Evolutionary conservation across 768 basidiomycete species (phyloP).

Genomic region (Guyanaporus albipodus): DNA sequence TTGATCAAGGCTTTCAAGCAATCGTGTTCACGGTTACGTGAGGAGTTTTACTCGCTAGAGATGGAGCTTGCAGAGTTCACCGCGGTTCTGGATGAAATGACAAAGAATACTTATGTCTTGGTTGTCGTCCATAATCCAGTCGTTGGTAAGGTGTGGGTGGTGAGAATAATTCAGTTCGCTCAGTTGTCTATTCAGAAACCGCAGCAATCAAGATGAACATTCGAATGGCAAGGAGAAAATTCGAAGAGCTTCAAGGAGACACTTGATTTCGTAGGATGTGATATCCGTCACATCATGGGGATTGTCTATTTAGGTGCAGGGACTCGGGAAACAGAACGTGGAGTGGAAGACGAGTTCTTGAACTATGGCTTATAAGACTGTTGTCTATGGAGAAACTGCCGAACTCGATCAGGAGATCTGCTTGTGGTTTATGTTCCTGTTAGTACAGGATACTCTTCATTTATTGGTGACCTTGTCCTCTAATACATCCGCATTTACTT

Average conservation of each 20-base stretch:
- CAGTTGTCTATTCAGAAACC: slow-evolving; percentile 54
- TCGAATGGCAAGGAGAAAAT: slow-evolving; percentile 78
- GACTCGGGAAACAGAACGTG: too few species aligned
- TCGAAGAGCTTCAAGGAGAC: slow-evolving; percentile 84
- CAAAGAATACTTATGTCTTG: slow-evolving; percentile 89
- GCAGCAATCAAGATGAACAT: slow-evolving; percentile 88
- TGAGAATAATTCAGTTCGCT: not conserved
- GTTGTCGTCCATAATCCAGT: slow-evolving; percentile 86
- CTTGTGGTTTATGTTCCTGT: too few species aligned
- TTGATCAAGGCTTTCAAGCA: slow-evolving; percentile 95
- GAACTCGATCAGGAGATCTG: too few species aligned
- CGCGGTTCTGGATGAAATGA: slow-evolving; percentile 89
- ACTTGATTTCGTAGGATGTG: slow-evolving; percentile 39
- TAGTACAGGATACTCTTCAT: too few species aligned
- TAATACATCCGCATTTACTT: slow-evolving; percentile 51
- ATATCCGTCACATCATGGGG: too few species aligned
- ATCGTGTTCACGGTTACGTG: slow-evolving; percentile 78
- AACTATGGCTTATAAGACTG: too few species aligned
- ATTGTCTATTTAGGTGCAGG: too few species aligned
- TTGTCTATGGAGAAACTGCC: too few species aligned
- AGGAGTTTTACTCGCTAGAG: slow-evolving; percentile 83
- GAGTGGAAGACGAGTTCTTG: too few species aligned
- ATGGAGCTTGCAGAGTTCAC: slow-evolving; percentile 84
- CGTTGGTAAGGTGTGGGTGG: slow-evolving; percentile 54
- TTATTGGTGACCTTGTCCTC: too few species aligned